Evolutionary conservation across 768 basidiomycete genomes (phyloP).

Genomic region (Kwoniella bestiolae): DNA sequence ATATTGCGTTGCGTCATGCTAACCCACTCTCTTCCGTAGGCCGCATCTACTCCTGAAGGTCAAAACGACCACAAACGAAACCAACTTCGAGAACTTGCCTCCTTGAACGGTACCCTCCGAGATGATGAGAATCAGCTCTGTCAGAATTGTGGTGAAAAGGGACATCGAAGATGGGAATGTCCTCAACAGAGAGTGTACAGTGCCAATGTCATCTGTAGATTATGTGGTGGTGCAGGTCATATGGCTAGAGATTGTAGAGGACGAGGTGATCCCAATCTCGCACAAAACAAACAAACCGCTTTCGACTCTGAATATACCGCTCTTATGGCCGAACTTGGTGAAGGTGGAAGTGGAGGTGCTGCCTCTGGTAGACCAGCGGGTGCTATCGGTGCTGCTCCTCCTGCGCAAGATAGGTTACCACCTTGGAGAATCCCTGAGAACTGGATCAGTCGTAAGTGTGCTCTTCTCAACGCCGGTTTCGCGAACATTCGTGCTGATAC

Average conservation of each 20-base stretch:
- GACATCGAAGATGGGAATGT: constrained; percentile 97
- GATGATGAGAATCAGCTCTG: constrained; percentile 99
- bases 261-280: constrained; percentile 79
- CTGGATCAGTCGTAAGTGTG: constrained; percentile 50
- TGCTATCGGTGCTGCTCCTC: constrained; percentile 38
- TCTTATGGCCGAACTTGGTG: constrained; percentile 97
- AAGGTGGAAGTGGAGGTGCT: constrained; percentile 61
- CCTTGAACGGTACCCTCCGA: constrained; percentile 95
- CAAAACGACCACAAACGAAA: constrained; percentile 99
- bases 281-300: constrained; percentile 64
- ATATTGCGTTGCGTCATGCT: background rate
- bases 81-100: constrained; percentile 95
- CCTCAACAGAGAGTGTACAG: constrained; percentile 98
- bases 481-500: background rate
- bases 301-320: constrained; percentile 98
- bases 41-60: constrained; percentile 97
- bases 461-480: background rate
- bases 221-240: constrained; percentile 96
- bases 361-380: constrained; percentile 38
- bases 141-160: constrained; percentile 64
- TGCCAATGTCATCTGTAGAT: constrained; percentile 97
- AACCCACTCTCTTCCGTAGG: constrained; percentile 63
- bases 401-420: constrained; percentile 51
- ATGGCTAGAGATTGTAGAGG: constrained; percentile 98
- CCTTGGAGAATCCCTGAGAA: constrained; percentile 58